Base-by-base conservation (phyloP, 176 grass and related monocot genomes). In the Ensete ventricosum region DNA sequence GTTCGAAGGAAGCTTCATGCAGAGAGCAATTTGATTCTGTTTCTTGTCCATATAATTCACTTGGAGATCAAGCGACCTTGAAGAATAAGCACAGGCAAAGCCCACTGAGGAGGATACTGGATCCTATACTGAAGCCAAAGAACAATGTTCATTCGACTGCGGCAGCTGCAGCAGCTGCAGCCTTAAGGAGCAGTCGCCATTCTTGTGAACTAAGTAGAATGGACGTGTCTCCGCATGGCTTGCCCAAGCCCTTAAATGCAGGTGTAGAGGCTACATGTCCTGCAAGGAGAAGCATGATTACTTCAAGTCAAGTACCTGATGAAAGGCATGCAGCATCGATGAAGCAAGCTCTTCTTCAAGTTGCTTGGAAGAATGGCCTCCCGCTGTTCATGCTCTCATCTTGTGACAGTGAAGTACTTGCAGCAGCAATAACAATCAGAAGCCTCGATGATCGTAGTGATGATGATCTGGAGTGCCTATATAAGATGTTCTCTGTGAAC, bases 361-460 rank as follows among this genome's bases (percentile, higher is more conserved):
- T 99, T 58, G 84, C 86, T 77, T 99, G 88, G 86, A 99, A 91
- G 59, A 89, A 89, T 71, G 96, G 91, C 14, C 26, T 95, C 72
- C 96, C 96, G 75, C 77, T 99, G 62, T 95, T 91, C 68, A 89
- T 99, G 91, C 79, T 99, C 63, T 99, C 96, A 17, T 95, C 82
- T 22, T 89, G 84, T 73, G 88, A 93, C 73, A 87, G 83, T 81
- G 88, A 95, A 83, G 84, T 99, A 77, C 83, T 99, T 22, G 96
- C 84, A 3, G 96, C 88, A 3, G 91, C 91, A 71, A 73, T 99
- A 76, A 86, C 86, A 79, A 84, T 21, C 74, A 91, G 74, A 66
- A 81, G 74, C 1, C 34, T 67, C 34, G 34, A 43, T 4, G 4
- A 4, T 17, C 81, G 82, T 5, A 73, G 76, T 64, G 80, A 81